Conservation (phyloP, 768 basidiomycete species). For the Xanthoconium stramineum region DNA sequence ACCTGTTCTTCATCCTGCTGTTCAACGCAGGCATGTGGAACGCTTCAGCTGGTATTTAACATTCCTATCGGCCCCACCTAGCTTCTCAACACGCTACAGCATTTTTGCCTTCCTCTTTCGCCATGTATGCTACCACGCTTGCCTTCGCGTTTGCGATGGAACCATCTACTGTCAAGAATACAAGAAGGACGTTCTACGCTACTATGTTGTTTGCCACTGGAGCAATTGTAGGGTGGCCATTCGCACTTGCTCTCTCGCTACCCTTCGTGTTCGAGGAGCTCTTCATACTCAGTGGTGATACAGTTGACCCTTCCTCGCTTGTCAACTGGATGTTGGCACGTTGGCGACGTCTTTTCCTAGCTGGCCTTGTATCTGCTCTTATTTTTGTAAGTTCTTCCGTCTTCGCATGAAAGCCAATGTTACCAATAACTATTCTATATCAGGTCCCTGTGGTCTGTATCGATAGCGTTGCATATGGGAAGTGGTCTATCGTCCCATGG, state of each 20-base stretch:
- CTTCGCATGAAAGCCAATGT: neutral
- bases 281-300: constrained; percentile 71
- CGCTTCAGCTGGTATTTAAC: constrained; percentile 65
- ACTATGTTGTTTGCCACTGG: constrained; percentile 75
- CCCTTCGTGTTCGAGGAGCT: constrained; percentile 92
- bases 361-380: constrained; percentile 54
- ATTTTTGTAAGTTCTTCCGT: constrained; percentile 51
- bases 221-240: constrained; percentile 95
- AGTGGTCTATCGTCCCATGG: constrained; percentile 77
- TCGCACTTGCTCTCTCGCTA: constrained; percentile 79
- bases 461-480: constrained; percentile 87
- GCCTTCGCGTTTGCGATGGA: constrained; percentile 70
- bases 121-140: constrained; percentile 84
- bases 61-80: neutral
- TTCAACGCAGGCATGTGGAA: constrained; percentile 96
- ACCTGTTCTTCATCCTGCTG: constrained; percentile 82
- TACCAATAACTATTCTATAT: neutral
- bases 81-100: constrained; percentile 45
- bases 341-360: constrained; percentile 52
- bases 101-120: constrained; percentile 92
- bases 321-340: constrained; percentile 58
- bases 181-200: constrained; percentile 57
- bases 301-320: constrained; percentile 44
- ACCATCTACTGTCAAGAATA: constrained; percentile 52
- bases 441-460: constrained; percentile 82